Conservation (phyloP, 2,329 filamentous ascomycete genomes). For the Penicillium sp. region DNA sequence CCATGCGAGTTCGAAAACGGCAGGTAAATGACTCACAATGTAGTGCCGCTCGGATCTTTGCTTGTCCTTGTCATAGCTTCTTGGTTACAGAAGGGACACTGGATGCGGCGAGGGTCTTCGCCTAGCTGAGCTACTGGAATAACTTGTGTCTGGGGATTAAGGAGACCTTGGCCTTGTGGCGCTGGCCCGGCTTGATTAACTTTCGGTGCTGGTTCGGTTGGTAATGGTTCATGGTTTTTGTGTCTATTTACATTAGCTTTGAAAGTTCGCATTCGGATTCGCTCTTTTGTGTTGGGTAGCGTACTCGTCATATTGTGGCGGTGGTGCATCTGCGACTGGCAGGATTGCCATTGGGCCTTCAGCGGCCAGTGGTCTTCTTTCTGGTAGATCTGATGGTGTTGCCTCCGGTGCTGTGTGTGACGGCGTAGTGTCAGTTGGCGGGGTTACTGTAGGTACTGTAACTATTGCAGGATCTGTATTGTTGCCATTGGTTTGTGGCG, state of each 20-base stretch:
- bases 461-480: not conserved
- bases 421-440: not conserved
- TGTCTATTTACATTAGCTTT: not conserved
- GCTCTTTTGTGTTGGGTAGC: not conserved
- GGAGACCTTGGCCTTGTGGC: not conserved
- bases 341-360: not conserved
- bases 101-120: conserved; percentile 11
- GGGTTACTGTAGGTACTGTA: not conserved
- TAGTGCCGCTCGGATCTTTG: conserved; percentile 15
- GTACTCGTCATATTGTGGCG: conserved; percentile 5
- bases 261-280: not conserved
- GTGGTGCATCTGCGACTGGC: not conserved
- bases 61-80: conserved; percentile 10
- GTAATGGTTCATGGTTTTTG: not conserved
- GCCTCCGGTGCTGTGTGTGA: not conserved
- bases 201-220: not conserved
- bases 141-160: not conserved
- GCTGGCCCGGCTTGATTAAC: fast-evolving
- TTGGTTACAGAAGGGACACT: conserved; percentile 17
- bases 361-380: not conserved
- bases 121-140: conserved; percentile 5
- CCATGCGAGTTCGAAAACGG: too few relatives aligned
- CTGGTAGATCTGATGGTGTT: not conserved
- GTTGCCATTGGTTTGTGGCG: not conserved
- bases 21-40: conserved; percentile 7